phyloP scores from a whole-genome alignment of 257 asterid species.

The Penstemon barbatus region DNA sequence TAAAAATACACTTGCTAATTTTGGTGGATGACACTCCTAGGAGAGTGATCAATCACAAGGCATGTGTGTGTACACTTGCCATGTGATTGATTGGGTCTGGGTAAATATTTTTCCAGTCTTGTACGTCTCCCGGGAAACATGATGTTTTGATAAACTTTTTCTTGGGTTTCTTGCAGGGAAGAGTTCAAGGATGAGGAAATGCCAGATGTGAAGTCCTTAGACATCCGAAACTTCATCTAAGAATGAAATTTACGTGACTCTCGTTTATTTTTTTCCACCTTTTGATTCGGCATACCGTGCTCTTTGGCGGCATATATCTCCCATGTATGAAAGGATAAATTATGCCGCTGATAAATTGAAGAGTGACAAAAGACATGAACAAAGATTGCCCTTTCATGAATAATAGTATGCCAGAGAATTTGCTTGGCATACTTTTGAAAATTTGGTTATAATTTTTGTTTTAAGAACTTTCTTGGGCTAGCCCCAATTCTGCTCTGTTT shows the following conservation, averaged over 20 bases:
- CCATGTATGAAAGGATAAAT: conserved; percentile 28
- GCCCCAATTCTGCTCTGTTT: no score
- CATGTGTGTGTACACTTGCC: no score
- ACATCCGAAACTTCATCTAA: conserved; percentile 77
- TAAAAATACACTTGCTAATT: no score
- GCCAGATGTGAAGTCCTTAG: conserved; percentile 80
- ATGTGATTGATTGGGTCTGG: no score
- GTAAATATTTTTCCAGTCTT: no score
- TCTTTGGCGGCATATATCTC: conserved; percentile 29
- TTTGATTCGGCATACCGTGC: conserved; percentile 17
- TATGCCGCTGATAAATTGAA: conserved; percentile 34
- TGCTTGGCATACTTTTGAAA: conserved; percentile 23
- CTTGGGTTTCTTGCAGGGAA: conserved; percentile 54
- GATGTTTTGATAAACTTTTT: background rate
- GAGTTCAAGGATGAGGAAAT: conserved; percentile 82
- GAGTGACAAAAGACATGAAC: conserved; percentile 27
- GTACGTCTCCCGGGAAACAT: no score
- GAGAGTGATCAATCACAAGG: no score
- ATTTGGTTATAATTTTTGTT: conserved; percentile 14
- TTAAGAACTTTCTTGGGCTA: no score
- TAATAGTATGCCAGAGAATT: conserved; percentile 37
- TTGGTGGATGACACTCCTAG: no score
- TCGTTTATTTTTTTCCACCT: conserved; percentile 16
- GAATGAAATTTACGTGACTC: conserved; percentile 15
- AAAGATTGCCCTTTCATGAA: conserved; percentile 27